Base-by-base conservation (phyloP, 768 basidiomycete genomes). In the Guyanaporus albipodus region DNA sequence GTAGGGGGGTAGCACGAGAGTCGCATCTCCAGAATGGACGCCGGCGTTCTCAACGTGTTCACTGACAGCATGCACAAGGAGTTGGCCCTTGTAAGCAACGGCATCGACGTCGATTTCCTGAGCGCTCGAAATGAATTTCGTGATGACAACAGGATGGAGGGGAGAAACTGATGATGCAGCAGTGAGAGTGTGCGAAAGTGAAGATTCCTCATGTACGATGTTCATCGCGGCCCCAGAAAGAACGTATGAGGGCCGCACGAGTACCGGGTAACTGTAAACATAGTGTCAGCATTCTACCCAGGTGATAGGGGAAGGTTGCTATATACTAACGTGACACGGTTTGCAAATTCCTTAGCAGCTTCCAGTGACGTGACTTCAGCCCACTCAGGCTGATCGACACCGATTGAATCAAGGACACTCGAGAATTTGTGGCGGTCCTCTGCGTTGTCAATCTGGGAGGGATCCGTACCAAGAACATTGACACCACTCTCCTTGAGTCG, bases 381-480 rank as follows among this genome's bases (percentile, higher is more conserved):
- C 96, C 96, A 98, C 54, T 88, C 87, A 4, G 96, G 96, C 65
- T 99, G 96, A 65, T 98, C 96, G 38, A 99, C 90, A 40, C 90
- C 91, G 55, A 95, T 85, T 56, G 80, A 84, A 66, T 99, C 96
- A 40, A 99, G 83, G 48, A 98, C 85, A 38, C 89, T 87, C 3
- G 95, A 99, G 78, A 99, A 99, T 68, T 99, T 99, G 78, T 98
- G 93, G 49, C 96, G 87, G 69, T 99, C 95, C 68, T 99, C 96
- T 18, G 96, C 96, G 32, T 79, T 91, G 70, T 99, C 96, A 56
- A 99, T 99, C 67, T 84, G 87, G 43, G 82, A 78, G 18, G 96
- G 96, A 65, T 95, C 93, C 17, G 96, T 99, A 41, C 96, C 96
- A 14, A 99, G 79, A 24, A 99, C 95, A 31, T 85, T 93, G 57